A percentile compares a stretch with the other conserved stretches of the same genome.
phyloP scores from a whole-genome alignment of 1,284 basidiomycete genomes.

The Ceratorhiza oryzae-sativae region DNA sequence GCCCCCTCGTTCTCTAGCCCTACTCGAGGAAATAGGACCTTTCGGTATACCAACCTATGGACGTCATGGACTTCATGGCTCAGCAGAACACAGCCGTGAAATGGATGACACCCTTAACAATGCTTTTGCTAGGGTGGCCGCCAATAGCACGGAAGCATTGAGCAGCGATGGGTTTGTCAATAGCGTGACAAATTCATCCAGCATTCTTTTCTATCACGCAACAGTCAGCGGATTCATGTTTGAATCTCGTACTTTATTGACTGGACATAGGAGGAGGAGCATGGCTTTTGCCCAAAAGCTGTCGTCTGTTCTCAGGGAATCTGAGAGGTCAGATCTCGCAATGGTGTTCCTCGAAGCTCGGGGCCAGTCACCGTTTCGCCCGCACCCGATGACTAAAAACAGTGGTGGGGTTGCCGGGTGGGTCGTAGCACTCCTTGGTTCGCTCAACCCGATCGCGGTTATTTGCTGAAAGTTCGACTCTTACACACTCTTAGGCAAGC shows the following conservation, averaged over 20 bases:
- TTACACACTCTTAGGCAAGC: neutral
- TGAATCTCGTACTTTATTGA: neutral
- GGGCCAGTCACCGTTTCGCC: neutral
- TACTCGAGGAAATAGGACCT: neutral
- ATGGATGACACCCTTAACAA: neutral
- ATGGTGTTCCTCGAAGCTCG: slow-evolving; percentile 5
- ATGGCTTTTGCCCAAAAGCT: neutral
- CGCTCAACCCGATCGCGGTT: too few species aligned
- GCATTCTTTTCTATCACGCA: neutral
- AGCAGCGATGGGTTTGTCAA: neutral
- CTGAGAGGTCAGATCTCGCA: neutral
- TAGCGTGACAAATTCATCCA: neutral
- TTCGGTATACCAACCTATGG: neutral
- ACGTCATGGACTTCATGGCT: neutral
- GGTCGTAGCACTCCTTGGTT: neutral
- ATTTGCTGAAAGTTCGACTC: neutral
- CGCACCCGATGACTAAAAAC: neutral
- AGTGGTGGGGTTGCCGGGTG: neutral
- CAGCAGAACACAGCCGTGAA: neutral
- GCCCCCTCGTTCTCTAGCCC: neutral
- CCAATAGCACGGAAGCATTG: neutral
- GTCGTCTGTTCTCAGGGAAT: neutral
- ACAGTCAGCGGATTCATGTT: neutral
- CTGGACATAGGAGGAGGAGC: slow-evolving; percentile 2
- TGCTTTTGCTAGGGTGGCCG: neutral